Evolutionary conservation across 176 grass and related monocot genomes (phyloP).

Genomic region (Musa acuminata): DNA sequence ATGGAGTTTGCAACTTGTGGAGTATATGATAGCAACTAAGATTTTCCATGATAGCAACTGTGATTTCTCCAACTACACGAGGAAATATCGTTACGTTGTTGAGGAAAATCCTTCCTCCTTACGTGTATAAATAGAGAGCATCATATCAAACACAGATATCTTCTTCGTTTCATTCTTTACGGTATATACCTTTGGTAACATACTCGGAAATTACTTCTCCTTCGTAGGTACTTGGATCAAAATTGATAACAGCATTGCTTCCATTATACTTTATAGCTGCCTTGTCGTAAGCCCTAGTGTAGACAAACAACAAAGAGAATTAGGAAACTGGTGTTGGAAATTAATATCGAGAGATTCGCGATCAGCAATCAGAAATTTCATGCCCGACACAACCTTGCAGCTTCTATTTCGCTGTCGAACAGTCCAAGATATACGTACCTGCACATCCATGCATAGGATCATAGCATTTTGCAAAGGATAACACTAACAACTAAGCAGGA

Average conservation of each 20-base stretch:
- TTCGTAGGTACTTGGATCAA: conserved; percentile 60
- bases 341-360: background rate
- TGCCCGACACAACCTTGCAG: background rate
- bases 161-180: too few species aligned
- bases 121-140: too few species aligned
- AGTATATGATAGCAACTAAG: too few species aligned
- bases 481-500: too few species aligned
- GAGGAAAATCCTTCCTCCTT: too few species aligned
- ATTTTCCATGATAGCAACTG: too few species aligned
- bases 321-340: background rate
- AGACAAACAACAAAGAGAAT: background rate
- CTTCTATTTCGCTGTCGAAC: conserved; percentile 21
- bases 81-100: too few species aligned
- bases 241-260: conserved; percentile 80
- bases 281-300: conserved; percentile 70
- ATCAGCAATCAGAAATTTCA: background rate
- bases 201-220: conserved; percentile 32
- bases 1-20: background rate
- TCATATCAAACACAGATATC: too few species aligned
- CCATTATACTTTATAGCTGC: conserved; percentile 84
- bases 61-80: too few species aligned
- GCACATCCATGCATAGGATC: background rate
- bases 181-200: conserved; percentile 48
- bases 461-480: too few species aligned
- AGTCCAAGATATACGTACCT: conserved; percentile 19